Percentiles rank a stretch among this genome's conserved stretches.
These are phyloP conservation scores for Triticum urartu DNA, from an alignment of 176 grass and related monocot species.

Conservation along the genomic window DNA sequence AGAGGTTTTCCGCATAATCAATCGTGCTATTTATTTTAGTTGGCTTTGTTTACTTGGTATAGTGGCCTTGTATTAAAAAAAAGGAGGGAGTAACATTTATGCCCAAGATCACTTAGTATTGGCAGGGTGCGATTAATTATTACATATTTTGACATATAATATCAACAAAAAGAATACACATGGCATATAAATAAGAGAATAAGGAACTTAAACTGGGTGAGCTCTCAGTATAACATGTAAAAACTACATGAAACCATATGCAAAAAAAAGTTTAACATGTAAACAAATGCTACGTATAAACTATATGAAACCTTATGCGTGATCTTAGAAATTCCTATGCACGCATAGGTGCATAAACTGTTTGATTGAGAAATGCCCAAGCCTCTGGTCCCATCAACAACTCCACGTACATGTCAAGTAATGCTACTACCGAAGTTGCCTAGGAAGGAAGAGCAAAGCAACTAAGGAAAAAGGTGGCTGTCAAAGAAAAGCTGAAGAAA, in stretches of 20 bases:
- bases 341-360: not conserved
- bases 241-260: no score
- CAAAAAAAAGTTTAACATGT: not conserved
- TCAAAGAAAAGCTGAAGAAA: not conserved
- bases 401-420: not conserved
- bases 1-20: no score
- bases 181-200: not conserved
- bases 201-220: not conserved
- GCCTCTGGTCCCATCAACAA: not conserved
- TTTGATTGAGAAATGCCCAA: conserved; percentile 2
- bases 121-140: no score
- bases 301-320: not conserved
- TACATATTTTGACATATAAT: no score
- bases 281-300: not conserved
- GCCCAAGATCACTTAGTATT: no score
- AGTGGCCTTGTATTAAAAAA: no score
- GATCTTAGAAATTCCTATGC: conserved; percentile 3
- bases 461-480: not conserved
- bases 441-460: not conserved
- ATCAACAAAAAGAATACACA: not conserved
- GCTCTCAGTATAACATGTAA: not conserved
- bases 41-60: no score
- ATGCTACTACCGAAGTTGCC: conserved; percentile 6
- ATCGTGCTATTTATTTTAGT: no score
- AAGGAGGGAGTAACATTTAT: no score